Evolutionary conservation across 2,329 filamentous ascomycete species (phyloP).

Genomic region (Trichoderma sp.): DNA sequence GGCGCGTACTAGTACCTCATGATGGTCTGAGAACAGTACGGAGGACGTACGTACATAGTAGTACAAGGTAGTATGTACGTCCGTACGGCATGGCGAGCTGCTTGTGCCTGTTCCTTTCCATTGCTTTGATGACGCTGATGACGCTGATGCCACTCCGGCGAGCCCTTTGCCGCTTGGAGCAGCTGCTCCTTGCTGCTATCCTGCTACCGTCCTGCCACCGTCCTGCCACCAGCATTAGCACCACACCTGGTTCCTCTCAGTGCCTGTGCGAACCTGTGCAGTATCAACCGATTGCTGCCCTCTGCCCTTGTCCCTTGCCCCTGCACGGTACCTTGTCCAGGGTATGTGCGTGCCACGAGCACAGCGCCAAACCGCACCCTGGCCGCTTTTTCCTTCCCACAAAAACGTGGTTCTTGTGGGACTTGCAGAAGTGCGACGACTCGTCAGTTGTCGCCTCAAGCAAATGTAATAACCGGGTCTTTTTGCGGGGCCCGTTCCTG

Average conservation of each 20-base stretch:
- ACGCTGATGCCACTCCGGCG: neutral
- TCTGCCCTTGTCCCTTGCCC: neutral
- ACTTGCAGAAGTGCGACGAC: slow-evolving; percentile 1
- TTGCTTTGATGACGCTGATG: neutral
- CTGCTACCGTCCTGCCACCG: neutral
- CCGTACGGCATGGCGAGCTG: too few relatives aligned
- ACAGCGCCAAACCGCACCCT: neutral
- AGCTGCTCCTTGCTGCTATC: neutral
- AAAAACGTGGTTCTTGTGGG: slow-evolving; percentile 2
- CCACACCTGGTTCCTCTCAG: neutral
- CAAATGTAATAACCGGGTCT: slow-evolving; percentile 17
- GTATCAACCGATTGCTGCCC: neutral
- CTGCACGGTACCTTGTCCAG: neutral
- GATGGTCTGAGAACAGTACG: neutral
- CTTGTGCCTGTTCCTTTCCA: too few relatives aligned
- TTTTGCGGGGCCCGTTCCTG: neutral
- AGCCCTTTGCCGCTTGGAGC: neutral
- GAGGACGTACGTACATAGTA: too few relatives aligned
- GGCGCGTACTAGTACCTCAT: neutral
- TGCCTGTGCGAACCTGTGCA: neutral
- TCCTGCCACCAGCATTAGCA: neutral
- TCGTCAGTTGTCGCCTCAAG: neutral
- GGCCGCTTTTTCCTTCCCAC: neutral
- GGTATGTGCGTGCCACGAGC: neutral
- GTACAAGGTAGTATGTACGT: too few relatives aligned